Base-by-base conservation (phyloP, 2,329 filamentous ascomycete species). In the Ceratocystis huliohia region DNA sequence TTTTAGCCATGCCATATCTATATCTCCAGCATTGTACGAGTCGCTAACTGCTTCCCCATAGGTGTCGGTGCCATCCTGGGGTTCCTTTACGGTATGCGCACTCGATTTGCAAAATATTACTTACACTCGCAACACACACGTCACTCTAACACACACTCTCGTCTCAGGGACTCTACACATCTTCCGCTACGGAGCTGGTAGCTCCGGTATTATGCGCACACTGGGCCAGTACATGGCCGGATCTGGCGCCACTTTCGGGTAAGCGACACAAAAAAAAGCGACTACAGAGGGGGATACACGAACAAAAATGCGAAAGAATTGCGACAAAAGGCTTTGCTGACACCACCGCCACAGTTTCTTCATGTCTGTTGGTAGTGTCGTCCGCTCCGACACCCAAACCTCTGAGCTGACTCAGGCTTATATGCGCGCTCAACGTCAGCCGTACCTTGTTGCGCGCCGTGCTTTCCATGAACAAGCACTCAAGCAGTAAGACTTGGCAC, bases 321-420 rank as follows among this genome's bases (percentile, higher is more conserved):
- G 22, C 50, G 13, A 22, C n/a, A 22, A 56, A 6, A 30, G 25
- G 13, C 50, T 25, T 28, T 25, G 50, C 66, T 65, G 53, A 67
- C 61, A 50, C 41, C n/a, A 10, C 25, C 2, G 1, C 10, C 65
- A 22, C 70, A 87, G 84, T 28, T 96, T 97, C 79, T 99, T 99
- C 82, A 99, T 99, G 94, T 93, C 90, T 67, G 96, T 99, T 72
- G 94, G 94, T 71, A 96, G 91, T 72, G 92, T 96, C 57, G 96
- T 99, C 73, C 88, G 94, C 74, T 92, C 91, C 68, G 94, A 99
- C 72, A 86, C 89, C 70, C 89, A 90, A 56, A 86, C 88, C 46
- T 86, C 89, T 72, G 84, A 91, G 74, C 84, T 89, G 67, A 65
- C 63, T 17, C 63, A 28, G 20, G 63, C 66, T 22, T 96, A 93